phyloP scores from a whole-genome alignment of 1,139 yeast species.

The Entelexis paramagnoliae region DNA sequence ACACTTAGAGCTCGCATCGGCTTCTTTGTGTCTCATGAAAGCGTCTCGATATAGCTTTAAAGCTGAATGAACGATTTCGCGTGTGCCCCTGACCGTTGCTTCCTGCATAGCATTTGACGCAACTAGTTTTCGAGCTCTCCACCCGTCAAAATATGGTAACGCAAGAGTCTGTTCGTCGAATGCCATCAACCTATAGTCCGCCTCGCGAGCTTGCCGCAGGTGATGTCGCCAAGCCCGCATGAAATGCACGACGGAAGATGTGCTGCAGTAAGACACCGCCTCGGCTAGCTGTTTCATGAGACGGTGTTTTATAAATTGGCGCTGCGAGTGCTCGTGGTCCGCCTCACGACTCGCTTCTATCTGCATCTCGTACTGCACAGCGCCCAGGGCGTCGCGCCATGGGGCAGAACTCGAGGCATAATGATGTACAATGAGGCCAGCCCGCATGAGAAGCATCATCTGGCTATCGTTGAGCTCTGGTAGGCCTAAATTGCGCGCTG shows the following conservation, averaged over 20 bases:
- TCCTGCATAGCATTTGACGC: too few relatives aligned
- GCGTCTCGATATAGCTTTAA: not conserved
- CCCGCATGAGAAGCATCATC: not conserved
- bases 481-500: not conserved
- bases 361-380: not conserved
- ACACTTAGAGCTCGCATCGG: not conserved
- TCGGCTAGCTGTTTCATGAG: not conserved
- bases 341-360: not conserved
- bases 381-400: constrained; percentile 5
- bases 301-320: not conserved
- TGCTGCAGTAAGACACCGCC: not conserved
- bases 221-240: not conserved
- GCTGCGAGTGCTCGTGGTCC: not conserved
- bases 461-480: not conserved
- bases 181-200: not conserved
- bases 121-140: not conserved
- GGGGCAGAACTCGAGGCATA: not conserved
- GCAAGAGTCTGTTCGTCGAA: constrained; percentile 1
- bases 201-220: not conserved
- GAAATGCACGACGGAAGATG: not conserved
- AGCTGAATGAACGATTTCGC: not conserved
- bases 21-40: not conserved
- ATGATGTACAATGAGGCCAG: constrained; percentile 1
- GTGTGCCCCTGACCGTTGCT: not conserved
- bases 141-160: not conserved